Evolutionary conservation across 2,329 filamentous ascomycete species (phyloP), one percentile per base, ranked within the genome.

Genomic region (Beauveria medogensis): DNA sequence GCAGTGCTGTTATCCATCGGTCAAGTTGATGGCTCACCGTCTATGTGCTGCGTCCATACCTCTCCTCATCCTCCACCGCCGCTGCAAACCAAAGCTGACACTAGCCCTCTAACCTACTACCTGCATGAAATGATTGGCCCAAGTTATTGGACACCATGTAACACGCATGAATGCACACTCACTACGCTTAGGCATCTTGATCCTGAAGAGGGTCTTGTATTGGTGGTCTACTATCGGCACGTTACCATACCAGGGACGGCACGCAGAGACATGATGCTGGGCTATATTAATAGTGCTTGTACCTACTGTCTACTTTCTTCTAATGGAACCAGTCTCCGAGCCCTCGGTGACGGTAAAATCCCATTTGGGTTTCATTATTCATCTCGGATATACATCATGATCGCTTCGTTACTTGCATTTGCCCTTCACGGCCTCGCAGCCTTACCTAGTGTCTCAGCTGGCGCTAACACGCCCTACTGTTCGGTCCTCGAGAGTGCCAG

Each of bases 371-470:
- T 40, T 4, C 47, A 22, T 26, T 16, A 30, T 20, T 22, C 54
- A n/a, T 26, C 24, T 22, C 46, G 44, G 3, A 24, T 47, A 51
- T 37, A 52, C 53, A 56, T n/a, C 52, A 63, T 63, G 61, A 43
- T 47, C 20, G 26, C 43, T 9, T 63, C 52, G 30, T 26, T 59
- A 5, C 44, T 60, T 7, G 47, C 53, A 6, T 6, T 60, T 22
- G 22, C 40, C 37, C 52, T 63, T 9, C 60, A 44, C 55, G 53
- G 40, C 47, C 40, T 63, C 34, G 57, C 57, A 10, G 40, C 57
- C 8, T 14, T 60, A 26, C 41, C 51, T 10, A 43, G 41, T 34
- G 43, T 47, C 20, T 57, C 57, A 9, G 28, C 57, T 18, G 53
- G 8, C 14, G n/a, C 43, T 22, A 62, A 47, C 44, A 34, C 57